A percentile compares a stretch with the other conserved stretches of the same genome.
These are phyloP conservation scores for Agrocybe pediades DNA, from an alignment of 768 basidiomycete species.

Conservation along the genomic window DNA sequence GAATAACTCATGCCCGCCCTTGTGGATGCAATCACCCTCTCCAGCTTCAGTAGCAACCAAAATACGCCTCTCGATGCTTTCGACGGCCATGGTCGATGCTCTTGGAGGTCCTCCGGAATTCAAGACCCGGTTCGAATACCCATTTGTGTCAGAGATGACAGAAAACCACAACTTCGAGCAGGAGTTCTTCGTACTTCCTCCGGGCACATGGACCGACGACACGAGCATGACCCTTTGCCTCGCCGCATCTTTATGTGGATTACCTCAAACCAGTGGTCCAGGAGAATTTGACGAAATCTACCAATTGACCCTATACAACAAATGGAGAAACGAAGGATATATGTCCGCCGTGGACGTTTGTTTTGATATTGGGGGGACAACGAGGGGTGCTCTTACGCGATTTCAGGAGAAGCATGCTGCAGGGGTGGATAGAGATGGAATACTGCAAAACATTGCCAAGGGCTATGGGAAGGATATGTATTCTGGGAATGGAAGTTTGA, in stretches of 20 bases:
- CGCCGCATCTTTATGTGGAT: constrained; percentile 34
- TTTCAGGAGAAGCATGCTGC: constrained; percentile 22
- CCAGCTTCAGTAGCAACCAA: constrained; percentile 34
- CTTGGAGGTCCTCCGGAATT: constrained; percentile 47
- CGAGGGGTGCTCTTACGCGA: constrained; percentile 31
- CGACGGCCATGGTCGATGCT: constrained; percentile 47
- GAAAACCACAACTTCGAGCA: constrained; percentile 39
- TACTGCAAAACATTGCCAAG: constrained; percentile 27
- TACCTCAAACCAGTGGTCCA: constrained; percentile 6
- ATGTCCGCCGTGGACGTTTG: constrained; percentile 36
- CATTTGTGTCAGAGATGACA: constrained; percentile 35
- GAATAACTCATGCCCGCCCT: too few relatives aligned
- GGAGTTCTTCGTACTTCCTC: constrained; percentile 18
- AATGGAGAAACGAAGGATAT: constrained; percentile 33
- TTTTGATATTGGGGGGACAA: constrained; percentile 43
- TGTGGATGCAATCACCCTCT: constrained; percentile 28
- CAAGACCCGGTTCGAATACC: constrained; percentile 37
- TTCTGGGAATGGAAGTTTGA: constrained; percentile 44
- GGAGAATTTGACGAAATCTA: constrained; percentile 35
- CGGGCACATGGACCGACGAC: constrained; percentile 51
- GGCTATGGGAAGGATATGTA: constrained; percentile 24
- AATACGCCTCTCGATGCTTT: constrained; percentile 38
- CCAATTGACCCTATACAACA: constrained; percentile 34
- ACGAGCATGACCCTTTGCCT: constrained; percentile 49
- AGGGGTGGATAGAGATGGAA: constrained; percentile 9